phyloP scores from a whole-genome alignment of 129 eudicot genomes.

The Saposhnikovia divaricata region DNA sequence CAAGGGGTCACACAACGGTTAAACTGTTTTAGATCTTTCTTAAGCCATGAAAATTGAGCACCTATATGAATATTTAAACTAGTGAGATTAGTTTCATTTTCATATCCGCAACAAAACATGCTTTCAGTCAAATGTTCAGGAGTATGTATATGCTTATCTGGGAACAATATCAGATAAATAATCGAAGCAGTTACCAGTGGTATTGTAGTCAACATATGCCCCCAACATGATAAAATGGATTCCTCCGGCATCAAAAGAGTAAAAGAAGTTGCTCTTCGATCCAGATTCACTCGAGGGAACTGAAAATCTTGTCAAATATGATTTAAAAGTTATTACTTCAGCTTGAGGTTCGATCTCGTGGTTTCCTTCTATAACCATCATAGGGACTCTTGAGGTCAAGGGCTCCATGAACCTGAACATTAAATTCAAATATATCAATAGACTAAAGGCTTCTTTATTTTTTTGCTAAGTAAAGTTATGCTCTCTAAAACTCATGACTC shows the following conservation, averaged over 20 bases:
- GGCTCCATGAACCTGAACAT: conserved; percentile 82
- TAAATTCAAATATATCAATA: background rate
- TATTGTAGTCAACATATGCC: conserved; percentile 76
- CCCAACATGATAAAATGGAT: conserved; percentile 91
- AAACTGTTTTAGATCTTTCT: conserved; percentile 41
- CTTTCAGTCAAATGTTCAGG: background rate
- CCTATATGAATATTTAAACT: conserved; percentile 26
- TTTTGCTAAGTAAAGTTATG: background rate
- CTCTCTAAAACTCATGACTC: background rate
- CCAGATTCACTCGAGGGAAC: conserved; percentile 72
- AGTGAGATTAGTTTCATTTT: background rate
- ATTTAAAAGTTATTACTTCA: conserved; percentile 46
- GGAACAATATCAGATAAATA: background rate
- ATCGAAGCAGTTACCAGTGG: conserved; percentile 34
- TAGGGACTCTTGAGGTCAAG: conserved; percentile 69
- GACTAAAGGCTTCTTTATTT: background rate
- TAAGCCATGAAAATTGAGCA: conserved; percentile 68
- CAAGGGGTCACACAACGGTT: conserved; percentile 74
- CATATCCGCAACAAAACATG: background rate
- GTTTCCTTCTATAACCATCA: conserved; percentile 93
- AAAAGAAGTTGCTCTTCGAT: conserved; percentile 65
- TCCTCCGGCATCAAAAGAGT: conserved; percentile 85
- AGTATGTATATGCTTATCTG: background rate
- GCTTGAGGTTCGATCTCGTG: conserved; percentile 96
- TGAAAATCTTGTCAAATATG: conserved; percentile 65